Evolutionary conservation across 139 green algal species (phyloP), one percentile per base, ranked within the genome.

Genomic region (Chlamydomonas sphaeroides): DNA sequence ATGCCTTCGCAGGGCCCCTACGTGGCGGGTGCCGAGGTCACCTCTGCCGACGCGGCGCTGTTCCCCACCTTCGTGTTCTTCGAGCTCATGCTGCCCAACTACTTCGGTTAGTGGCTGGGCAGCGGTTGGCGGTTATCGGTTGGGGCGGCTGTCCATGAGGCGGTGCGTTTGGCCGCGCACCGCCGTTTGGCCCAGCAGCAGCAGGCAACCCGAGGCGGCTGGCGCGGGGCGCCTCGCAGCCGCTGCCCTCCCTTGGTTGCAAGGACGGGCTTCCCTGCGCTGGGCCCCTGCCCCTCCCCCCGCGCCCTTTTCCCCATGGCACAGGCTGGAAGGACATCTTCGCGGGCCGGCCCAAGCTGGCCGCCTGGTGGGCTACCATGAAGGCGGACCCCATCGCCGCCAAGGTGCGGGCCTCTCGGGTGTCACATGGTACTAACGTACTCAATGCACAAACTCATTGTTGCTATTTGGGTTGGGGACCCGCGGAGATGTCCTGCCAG

Each of bases 21-120:
- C 66, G 51, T 93, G 5, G 77, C 79, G 4, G 90, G 91, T 65
- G n/a, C 20, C 32, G 70, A 88, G 59, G 75, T 90, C 14, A 88
- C 73, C 7, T 72, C 79, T 32, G 92, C 80, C 10, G 94, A 97
- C 65, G 84, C 73, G 6, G 88, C 93, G 3, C 77, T 96, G 53
- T 89, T 96, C 38, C 93, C 93, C 41, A 95, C 92, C 0, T 91
- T 96, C 62, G 86, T 94, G n/a, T 96, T 96, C 80, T 85, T 94
- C 32, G 80, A 80, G 0, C 88, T 88, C 85, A 95, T 96, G 17
- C 85, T 97, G 68, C 90, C 91, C 21, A 85, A 82, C 35, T 88
- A 92, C 73, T 97, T 97, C 81, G 93, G 56, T 62, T 21, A n/a
- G 56, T 25, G 1, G 56, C 23, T 10, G 21, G 56, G 56, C 2